Conservation (phyloP, 192 early-diverging fungal genomes). For the Paraglomus occultum region DNA sequence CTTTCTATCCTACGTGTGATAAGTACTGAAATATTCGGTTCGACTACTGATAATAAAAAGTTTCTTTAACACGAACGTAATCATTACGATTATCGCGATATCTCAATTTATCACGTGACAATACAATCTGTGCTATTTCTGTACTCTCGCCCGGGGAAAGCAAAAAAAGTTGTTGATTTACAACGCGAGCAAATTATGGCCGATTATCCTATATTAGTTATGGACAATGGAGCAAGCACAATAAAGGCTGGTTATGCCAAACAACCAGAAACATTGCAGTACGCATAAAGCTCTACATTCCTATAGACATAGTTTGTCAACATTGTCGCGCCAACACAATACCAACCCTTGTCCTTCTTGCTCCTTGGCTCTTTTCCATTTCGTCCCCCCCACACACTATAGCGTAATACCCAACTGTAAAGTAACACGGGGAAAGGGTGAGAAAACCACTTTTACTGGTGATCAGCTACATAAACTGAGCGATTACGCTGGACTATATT, state of each 20-base stretch:
- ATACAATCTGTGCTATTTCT: too few species aligned
- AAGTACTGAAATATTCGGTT: too few species aligned
- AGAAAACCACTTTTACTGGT: constrained; percentile 57
- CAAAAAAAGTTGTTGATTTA: too few species aligned
- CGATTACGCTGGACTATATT: constrained; percentile 72
- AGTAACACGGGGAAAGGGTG: constrained; percentile 56
- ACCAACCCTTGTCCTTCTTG: not conserved
- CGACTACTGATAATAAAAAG: too few species aligned
- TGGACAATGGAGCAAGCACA: constrained; percentile 70
- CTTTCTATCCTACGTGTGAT: too few species aligned
- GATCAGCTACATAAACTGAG: constrained; percentile 62
- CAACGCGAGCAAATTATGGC: constrained; percentile 17
- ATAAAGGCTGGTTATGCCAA: constrained; percentile 61
- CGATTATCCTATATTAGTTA: constrained; percentile 36
- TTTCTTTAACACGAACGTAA: too few species aligned
- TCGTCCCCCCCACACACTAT: not conserved
- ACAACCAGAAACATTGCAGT: constrained; percentile 35
- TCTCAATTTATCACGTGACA: too few species aligned
- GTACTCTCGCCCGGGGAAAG: too few species aligned
- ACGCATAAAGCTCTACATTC: not conserved
- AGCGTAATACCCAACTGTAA: constrained; percentile 57
- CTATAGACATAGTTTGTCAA: not conserved
- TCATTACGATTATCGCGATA: too few species aligned
- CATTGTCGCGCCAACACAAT: not conserved
- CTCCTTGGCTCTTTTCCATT: not conserved